Conservation (phyloP, 129 eudicot genomes). For the Oenanthe sinensis region DNA sequence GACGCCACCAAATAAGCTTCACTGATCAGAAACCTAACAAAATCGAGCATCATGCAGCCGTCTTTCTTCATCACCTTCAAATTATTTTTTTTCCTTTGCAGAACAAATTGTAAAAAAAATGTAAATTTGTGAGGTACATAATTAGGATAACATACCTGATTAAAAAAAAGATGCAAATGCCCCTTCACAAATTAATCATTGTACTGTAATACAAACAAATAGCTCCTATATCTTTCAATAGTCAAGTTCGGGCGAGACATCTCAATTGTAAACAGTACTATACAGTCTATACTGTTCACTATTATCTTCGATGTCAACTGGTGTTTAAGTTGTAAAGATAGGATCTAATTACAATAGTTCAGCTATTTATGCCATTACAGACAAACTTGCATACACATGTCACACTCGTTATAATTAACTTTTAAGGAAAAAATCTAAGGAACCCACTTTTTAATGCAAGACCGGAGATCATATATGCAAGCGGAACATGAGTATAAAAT, state of each 20-base stretch:
- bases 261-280: not conserved
- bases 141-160: not conserved
- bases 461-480: too few relatives aligned
- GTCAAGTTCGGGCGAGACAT: not conserved
- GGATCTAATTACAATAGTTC: not conserved
- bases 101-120: too few relatives aligned
- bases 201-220: not conserved
- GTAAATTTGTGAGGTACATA: not conserved
- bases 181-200: not conserved
- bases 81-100: not conserved
- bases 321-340: not conserved
- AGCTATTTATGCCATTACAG: too few relatives aligned
- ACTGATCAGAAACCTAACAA: not conserved
- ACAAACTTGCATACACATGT: too few relatives aligned
- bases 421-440: too few relatives aligned
- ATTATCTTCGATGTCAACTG: not conserved
- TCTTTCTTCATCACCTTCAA: not conserved
- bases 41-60: not conserved
- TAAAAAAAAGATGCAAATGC: not conserved
- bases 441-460: too few relatives aligned
- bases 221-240: not conserved
- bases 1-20: not conserved
- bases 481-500: too few relatives aligned
- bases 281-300: not conserved
- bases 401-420: too few relatives aligned